phyloP scores from a whole-genome alignment of 306 rosid genomes.

The Neltuma alba region DNA sequence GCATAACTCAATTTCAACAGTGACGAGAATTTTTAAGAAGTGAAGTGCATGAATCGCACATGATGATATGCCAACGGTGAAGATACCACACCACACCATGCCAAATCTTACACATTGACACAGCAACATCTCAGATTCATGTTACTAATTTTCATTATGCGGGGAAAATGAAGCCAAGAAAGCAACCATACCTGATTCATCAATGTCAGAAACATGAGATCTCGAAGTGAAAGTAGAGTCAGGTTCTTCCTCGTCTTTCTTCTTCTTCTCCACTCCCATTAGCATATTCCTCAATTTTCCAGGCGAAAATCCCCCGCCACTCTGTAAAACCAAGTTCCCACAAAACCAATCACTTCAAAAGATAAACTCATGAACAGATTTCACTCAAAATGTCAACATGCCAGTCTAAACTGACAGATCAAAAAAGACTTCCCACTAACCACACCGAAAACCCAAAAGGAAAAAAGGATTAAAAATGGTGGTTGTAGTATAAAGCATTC shows the following conservation, averaged over 20 bases:
- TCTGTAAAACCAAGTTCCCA: slow-evolving; percentile 50
- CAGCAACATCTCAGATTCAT: slow-evolving; percentile 27
- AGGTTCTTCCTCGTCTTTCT: slow-evolving; percentile 69
- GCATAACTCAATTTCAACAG: neutral
- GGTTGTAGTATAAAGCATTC: slow-evolving; percentile 19
- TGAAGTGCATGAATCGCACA: slow-evolving; percentile 15
- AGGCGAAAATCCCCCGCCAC: slow-evolving; percentile 90
- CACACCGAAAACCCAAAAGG: slow-evolving; percentile 13
- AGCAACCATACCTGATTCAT: slow-evolving; percentile 66
- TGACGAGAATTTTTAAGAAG: neutral
- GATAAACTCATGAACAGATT: slow-evolving; percentile 17
- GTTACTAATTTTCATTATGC: slow-evolving; percentile 8
- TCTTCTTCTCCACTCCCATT: slow-evolving; percentile 84
- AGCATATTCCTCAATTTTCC: slow-evolving; percentile 86
- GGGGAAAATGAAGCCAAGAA: slow-evolving; percentile 18
- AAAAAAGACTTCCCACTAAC: slow-evolving; percentile 34
- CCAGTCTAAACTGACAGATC: slow-evolving; percentile 36
- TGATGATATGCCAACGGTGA: slow-evolving; percentile 9
- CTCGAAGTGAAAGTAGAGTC: slow-evolving; percentile 64
- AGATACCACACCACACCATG: neutral
- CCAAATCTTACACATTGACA: slow-evolving; percentile 22
- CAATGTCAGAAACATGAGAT: slow-evolving; percentile 69
- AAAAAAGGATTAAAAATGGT: slow-evolving; percentile 23
- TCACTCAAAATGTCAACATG: neutral
- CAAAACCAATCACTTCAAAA: slow-evolving; percentile 2